Base-by-base conservation (phyloP, 2,329 filamentous ascomycete genomes). In the Chaetomium globosum region DNA sequence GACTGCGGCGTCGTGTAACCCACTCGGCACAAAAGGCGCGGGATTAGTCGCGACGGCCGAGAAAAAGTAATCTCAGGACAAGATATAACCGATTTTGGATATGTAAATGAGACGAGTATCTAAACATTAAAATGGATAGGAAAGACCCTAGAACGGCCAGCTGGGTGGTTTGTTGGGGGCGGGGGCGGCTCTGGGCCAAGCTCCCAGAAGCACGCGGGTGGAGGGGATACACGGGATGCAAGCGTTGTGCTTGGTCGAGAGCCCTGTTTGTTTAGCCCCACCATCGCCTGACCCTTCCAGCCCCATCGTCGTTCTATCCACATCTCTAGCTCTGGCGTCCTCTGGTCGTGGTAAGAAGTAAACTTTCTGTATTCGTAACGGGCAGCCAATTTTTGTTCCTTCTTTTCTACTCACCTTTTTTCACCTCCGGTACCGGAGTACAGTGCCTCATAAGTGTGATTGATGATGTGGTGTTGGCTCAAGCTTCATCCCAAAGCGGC, bases 151-250 rank as follows among this genome's bases (percentile, higher is more conserved):
- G 52, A 31, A 62, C 31, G 30, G 31, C 23, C 23, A 26, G n/a
- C 51, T 56, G 56, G 33, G 19, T 10, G 56, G 55, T 59, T 54
- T 36, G 49, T 28, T 60, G 53, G 54, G 54, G 23, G 19, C 51
- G 49, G 52, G 57, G 63, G 33, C 12, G 43, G 46, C 10, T 39
- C 31, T 52, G 26, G 36, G 52, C 56, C 33, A 55, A 60, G 62
- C 62, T 64, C 61, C 43, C 52, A 49, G 28, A 39, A 43, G 52
- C 63, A 64, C 57, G 57, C 31, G 28, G 30, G 52, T 49, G 33
- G 63, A 65, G 54, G 59, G 64, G 63, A 53, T 39, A 65, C 49
- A 26, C 63, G 56, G 62, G 56, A 49, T 59, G 62, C 49, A 33
- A 51, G 57, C 56, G 49, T 39, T 28, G 16, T 48, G 48, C 26